Conservation (phyloP, 371 early-diverging fungal genomes). For the Rhizopus microsporus region DNA sequence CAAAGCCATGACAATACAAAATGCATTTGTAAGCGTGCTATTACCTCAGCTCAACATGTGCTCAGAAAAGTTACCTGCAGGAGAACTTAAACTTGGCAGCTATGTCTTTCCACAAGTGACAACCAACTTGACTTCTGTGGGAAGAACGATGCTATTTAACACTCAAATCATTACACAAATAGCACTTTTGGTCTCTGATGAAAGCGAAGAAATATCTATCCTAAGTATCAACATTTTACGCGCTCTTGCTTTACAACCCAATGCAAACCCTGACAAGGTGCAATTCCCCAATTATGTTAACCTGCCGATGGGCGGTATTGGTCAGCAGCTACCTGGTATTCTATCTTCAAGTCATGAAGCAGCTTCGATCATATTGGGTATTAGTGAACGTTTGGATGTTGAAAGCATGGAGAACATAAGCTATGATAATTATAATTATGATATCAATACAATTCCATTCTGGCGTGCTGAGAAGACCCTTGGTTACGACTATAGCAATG, state of each 20-base stretch:
- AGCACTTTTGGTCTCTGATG: conserved; percentile 60
- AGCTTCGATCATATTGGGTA: conserved; percentile 69
- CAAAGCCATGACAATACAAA: conserved; percentile 65
- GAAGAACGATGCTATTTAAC: conserved; percentile 72
- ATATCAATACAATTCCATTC: conserved; percentile 37
- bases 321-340: conserved; percentile 70
- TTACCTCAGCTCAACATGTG: conserved; percentile 52
- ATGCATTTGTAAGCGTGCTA: conserved; percentile 64
- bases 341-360: conserved; percentile 61
- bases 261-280: background rate
- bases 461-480: conserved; percentile 29
- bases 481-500: conserved; percentile 14
- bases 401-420: conserved; percentile 48
- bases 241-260: conserved; percentile 50
- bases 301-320: conserved; percentile 44
- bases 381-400: conserved; percentile 68
- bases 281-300: conserved; percentile 16
- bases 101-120: conserved; percentile 26
- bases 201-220: conserved; percentile 64
- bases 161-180: conserved; percentile 69
- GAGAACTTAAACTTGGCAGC: conserved; percentile 20
- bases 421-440: conserved; percentile 36
- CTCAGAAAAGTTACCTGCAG: conserved; percentile 14
- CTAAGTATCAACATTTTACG: conserved; percentile 67
- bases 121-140: conserved; percentile 64